These are phyloP conservation scores for Colletotrichum cuscutae DNA, from an alignment of 2,329 filamentous ascomycete species.

Conservation along the genomic window DNA sequence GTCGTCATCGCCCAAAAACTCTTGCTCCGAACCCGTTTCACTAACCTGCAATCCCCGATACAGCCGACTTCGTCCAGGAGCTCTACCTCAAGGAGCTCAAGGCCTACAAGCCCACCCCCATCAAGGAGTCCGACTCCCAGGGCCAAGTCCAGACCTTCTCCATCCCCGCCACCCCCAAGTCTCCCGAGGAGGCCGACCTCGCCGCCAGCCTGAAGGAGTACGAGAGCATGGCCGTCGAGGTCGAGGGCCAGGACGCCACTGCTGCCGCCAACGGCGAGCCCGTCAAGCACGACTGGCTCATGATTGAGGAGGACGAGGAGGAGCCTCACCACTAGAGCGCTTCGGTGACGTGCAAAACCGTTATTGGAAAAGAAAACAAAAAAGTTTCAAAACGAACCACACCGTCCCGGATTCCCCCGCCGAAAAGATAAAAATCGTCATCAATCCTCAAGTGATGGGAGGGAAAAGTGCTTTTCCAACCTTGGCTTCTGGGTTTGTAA, in stretches of 20 bases:
- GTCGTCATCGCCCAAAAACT: neutral
- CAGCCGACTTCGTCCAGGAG: slow-evolving; percentile 97
- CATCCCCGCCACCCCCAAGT: slow-evolving; percentile 82
- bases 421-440: slow-evolving; percentile 10
- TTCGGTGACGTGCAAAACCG: neutral
- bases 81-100: slow-evolving; percentile 97
- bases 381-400: neutral
- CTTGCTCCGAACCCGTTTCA: neutral
- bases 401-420: neutral
- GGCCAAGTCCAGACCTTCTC: slow-evolving; percentile 91
- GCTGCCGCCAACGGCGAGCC: slow-evolving; percentile 69
- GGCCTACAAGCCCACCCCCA: slow-evolving; percentile 86
- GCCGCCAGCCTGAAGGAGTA: slow-evolving; percentile 93
- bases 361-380: neutral
- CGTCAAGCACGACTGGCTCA: slow-evolving; percentile 79
- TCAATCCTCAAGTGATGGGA: neutral
- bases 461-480: slow-evolving; percentile 31
- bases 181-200: slow-evolving; percentile 94
- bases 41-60: slow-evolving; percentile 18
- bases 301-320: slow-evolving; percentile 76
- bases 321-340: slow-evolving; percentile 57
- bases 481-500: slow-evolving; percentile 4
- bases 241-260: slow-evolving; percentile 83
- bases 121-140: slow-evolving; percentile 89
- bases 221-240: slow-evolving; percentile 92